phyloP scores from a whole-genome alignment of 1,139 yeast genomes.

The Yarrowia galli region DNA sequence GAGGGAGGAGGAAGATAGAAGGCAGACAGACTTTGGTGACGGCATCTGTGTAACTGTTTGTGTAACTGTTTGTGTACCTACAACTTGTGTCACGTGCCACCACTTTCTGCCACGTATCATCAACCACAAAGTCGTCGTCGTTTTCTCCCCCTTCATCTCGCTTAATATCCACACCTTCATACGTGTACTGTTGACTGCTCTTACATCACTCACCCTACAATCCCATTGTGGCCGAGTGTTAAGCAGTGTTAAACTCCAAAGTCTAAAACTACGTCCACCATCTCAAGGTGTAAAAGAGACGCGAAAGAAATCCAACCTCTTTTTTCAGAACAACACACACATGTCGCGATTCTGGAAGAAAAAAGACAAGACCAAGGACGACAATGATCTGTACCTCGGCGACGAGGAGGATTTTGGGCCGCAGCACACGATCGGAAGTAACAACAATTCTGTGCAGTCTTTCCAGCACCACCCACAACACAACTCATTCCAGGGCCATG shows the following conservation, averaged over 20 bases:
- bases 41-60: too few relatives aligned
- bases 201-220: too few relatives aligned
- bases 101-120: too few relatives aligned
- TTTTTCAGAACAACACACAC: not conserved
- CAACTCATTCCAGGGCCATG: not conserved
- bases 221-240: constrained; percentile 7
- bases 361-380: constrained; percentile 32
- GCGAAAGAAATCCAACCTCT: not conserved
- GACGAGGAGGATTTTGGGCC: constrained; percentile 36
- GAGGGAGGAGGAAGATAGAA: too few relatives aligned
- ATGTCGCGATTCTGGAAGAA: constrained; percentile 39
- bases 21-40: too few relatives aligned
- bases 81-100: too few relatives aligned
- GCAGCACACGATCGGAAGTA: not conserved
- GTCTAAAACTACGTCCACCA: not conserved
- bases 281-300: constrained; percentile 11
- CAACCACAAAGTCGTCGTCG: too few relatives aligned
- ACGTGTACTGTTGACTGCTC: too few relatives aligned
- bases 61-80: too few relatives aligned
- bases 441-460: not conserved
- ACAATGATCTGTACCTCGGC: constrained; percentile 37
- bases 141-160: too few relatives aligned
- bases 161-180: too few relatives aligned
- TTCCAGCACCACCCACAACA: too few relatives aligned
- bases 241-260: not conserved